Base-by-base conservation (phyloP, 129 eudicot genomes). In the Escallonia herrerae region DNA sequence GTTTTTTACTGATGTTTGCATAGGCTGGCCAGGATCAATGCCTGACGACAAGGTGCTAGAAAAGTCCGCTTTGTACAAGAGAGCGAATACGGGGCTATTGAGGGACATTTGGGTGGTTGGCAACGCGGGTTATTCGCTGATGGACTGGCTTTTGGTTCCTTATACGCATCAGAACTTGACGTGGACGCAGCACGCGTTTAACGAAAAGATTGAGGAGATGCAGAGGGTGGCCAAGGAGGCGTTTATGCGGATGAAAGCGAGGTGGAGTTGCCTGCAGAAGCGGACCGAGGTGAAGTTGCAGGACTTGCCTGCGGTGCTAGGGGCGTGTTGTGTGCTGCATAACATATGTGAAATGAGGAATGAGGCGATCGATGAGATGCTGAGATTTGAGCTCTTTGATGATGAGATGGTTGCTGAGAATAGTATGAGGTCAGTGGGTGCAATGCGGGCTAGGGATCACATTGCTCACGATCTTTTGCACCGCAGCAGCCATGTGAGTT, bases 11-110 rank as follows among this genome's bases (percentile, higher is more conserved):
- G 96, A 89, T 44, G 67, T 85, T 2, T 82, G 90, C 12, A 77
- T 89, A 4, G 96, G 96, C 13, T 89, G 83, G 78, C 96, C 96
- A 1, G 96, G 94, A 41, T 80, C 96, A 4, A 67, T 85, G 85
- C 47, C 87, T 1, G 87, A 89, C 60, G 94, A 85, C 58, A 69
- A 85, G 43, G 80, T 89, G 8, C 68, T 89, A 77, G 94, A 85
- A 45, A 79, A 78, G 63, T 89, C 96, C 0, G 79, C 89, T 40
- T 62, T 85, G 2, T 85, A 40, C 41, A 76, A 71, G 59, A 72
- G 90, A 65, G 80, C 83, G 6, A 76, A 54, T n/a, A 14, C 59
- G 64, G 96, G 96, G 11, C 53, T 60, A n/a, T 41, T 85, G 72
- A 60, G 72, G 58, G 83, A 78, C 55, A 54, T 75, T 15, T 78